Evolutionary conservation across 768 basidiomycete species (phyloP), one percentile per base, ranked within the genome.

Genomic region (Termitomyces sp.): DNA sequence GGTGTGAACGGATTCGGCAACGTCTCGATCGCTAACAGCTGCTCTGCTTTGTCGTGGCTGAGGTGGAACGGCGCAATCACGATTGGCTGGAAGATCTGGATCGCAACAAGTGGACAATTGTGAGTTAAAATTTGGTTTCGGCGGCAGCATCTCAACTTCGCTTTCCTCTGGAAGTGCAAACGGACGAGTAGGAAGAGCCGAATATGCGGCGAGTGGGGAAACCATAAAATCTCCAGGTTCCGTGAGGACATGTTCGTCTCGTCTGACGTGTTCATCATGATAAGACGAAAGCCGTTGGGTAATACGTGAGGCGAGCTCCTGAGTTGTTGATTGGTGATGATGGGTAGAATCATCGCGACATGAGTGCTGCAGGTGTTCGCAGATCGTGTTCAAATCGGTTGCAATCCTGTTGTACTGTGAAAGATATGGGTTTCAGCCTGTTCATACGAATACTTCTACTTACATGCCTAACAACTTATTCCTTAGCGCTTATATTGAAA

Each of bases 201-300:
- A 64, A n/a, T 74, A 69, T 27, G 53, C 60, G 5, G 78, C 75
- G 5, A 80, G 63, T 4, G 79, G 79, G 12, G 79, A 78, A 54
- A 79, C 75, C 49, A 78, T 58, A 61, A 75, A 58, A 27, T 71
- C 69, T 22, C 68, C 66, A 8, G 72, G 68, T 55, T 74, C 69
- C 33, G 71, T 71, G n/a, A 72, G 57, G 18, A 70, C 69, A 33
- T 71, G 67, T 14, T 68, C 71, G 56, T 66, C 66, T 56, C 76
- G 72, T 60, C 63, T 51, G 36, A 63, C 72, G 57, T 62, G 54
- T 53, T 69, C 65, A 39, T 78, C 75, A 62, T 72, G 69, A 32
- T 74, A 67, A 30, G 66, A 64, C 44, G 39, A 46, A 57, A 56
- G 59, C 24, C 58, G 59, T 37, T 63, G 52, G 48, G 56, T 58